phyloP scores from a whole-genome alignment of 805 yeast genomes.

The Starmerella gropengiesseri region DNA sequence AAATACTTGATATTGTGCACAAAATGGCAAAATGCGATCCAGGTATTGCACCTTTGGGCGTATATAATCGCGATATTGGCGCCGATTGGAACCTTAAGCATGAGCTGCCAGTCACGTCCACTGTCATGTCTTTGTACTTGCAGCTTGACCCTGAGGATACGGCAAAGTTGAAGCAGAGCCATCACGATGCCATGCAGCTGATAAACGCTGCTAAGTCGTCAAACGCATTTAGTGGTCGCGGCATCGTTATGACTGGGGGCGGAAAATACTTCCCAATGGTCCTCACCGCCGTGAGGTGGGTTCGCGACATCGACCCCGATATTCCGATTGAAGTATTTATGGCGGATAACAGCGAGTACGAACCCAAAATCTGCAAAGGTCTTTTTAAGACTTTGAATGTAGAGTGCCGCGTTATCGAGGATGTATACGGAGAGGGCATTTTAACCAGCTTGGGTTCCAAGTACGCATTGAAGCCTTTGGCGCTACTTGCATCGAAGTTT shows the following conservation, averaged over 20 bases:
- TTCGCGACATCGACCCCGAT: constrained; percentile 52
- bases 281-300: constrained; percentile 48
- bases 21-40: too few species aligned
- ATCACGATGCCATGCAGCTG: constrained; percentile 10
- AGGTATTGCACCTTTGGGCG: too few species aligned
- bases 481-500: constrained; percentile 61
- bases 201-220: constrained; percentile 11
- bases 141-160: constrained; percentile 16
- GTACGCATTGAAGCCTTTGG: constrained; percentile 61
- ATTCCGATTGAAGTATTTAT: constrained; percentile 76
- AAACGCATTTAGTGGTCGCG: constrained; percentile 33
- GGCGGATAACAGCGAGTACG: constrained; percentile 60
- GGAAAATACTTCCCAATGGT: constrained; percentile 67
- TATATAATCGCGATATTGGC: too few species aligned
- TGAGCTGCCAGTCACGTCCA: constrained; percentile 18
- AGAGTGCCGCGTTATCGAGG: constrained; percentile 53
- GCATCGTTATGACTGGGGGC: constrained; percentile 67
- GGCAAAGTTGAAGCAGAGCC: constrained; percentile 11
- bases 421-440: constrained; percentile 47
- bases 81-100: too few species aligned
- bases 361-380: constrained; percentile 54
- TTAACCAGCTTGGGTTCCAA: constrained; percentile 40
- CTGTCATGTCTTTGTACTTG: constrained; percentile 15
- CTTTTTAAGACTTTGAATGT: constrained; percentile 54
- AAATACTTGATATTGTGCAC: too few species aligned